phyloP scores from a whole-genome alignment of 305 asterid genomes.

The Fraxinus sp. region DNA sequence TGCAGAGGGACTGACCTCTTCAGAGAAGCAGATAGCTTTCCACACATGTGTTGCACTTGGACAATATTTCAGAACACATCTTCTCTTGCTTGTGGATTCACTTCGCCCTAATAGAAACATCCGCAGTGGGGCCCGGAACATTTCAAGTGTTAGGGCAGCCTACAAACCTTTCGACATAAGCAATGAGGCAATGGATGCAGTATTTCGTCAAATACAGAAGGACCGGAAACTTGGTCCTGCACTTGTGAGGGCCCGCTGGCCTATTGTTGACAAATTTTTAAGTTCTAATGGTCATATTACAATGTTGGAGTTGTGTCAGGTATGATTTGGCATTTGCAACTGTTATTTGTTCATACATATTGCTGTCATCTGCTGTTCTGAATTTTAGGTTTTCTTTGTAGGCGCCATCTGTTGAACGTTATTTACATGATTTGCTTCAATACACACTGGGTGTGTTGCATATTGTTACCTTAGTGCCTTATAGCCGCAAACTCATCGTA shows the following conservation, averaged over 20 bases:
- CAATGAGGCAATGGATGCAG: conserved; percentile 87
- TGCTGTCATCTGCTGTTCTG: conserved; percentile 5
- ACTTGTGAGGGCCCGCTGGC: conserved; percentile 83
- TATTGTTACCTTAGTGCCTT: conserved; percentile 80
- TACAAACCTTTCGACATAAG: conserved; percentile 95
- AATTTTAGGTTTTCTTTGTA: conserved; percentile 32
- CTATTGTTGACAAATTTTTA: conserved; percentile 80
- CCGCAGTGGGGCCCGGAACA: conserved; percentile 76
- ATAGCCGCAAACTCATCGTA: conserved; percentile 80
- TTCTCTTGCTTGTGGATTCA: conserved; percentile 82
- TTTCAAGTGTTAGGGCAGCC: conserved; percentile 66
- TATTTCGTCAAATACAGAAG: conserved; percentile 88
- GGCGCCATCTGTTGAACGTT: conserved; percentile 99
- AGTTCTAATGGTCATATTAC: conserved; percentile 79
- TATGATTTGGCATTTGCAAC: conserved; percentile 28
- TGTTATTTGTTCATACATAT: conserved; percentile 18
- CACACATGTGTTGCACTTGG: conserved; percentile 90
- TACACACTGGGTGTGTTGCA: conserved; percentile 92
- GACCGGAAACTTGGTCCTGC: conserved; percentile 95
- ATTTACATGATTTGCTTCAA: conserved; percentile 91
- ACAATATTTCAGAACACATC: conserved; percentile 92
- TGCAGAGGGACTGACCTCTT: conserved; percentile 82
- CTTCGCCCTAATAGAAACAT: conserved; percentile 75
- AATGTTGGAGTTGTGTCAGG: conserved; percentile 99
- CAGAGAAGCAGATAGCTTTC: conserved; percentile 94